Conservation (phyloP, 345 rosid genomes). For the Citrus trifoliata region DNA sequence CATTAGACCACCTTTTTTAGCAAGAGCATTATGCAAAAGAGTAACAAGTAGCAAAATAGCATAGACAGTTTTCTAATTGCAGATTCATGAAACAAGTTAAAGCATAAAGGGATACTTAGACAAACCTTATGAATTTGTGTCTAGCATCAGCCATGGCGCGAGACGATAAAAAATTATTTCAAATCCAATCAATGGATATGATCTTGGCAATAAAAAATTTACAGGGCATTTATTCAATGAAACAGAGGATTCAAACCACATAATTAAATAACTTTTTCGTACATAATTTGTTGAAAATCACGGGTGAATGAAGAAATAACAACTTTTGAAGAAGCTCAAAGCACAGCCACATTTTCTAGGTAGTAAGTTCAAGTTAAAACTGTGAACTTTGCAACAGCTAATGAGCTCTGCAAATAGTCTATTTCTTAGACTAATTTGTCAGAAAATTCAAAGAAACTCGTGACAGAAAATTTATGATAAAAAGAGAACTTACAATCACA, state of each 20-base stretch:
- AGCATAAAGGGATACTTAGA: neutral
- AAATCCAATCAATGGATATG: constrained; percentile 8
- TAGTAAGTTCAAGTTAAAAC: neutral
- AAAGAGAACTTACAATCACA: constrained; percentile 1
- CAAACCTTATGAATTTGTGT: constrained; percentile 34
- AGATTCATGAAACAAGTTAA: neutral
- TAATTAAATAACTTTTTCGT: neutral
- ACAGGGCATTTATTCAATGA: neutral
- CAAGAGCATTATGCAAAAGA: neutral
- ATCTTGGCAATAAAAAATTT: constrained; percentile 13
- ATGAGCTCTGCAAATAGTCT: neutral
- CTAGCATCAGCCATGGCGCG: constrained; percentile 28
- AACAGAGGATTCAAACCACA: constrained; percentile 2
- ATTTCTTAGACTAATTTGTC: neutral
- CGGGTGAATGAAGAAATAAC: constrained; percentile 6
- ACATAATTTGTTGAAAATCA: constrained; percentile 11
- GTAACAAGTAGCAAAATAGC: neutral
- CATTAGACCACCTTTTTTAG: neutral
- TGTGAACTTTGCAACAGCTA: neutral
- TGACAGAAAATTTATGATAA: neutral
- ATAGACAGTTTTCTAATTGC: neutral
- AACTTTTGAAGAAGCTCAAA: constrained; percentile 8
- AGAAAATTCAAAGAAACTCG: constrained; percentile 1
- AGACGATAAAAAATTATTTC: neutral
- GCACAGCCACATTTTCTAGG: neutral